phyloP scores from a whole-genome alignment of 805 yeast genomes.

The Suhomyces faveliae region DNA sequence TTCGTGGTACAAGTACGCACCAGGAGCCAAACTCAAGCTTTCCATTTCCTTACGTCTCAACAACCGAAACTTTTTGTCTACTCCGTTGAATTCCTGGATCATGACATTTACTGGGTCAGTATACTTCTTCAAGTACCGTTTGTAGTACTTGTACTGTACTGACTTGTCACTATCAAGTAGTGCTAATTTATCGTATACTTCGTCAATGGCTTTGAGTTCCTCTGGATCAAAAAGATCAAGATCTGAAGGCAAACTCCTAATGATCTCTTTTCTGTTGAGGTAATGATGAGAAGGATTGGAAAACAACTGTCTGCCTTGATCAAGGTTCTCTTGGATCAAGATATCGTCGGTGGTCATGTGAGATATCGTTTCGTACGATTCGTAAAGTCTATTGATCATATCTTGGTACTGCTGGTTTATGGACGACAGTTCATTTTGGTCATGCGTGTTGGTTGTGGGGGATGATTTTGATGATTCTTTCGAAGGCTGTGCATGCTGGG shows the following conservation, averaged over 20 bases:
- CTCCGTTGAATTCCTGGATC: constrained; percentile 35
- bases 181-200: constrained; percentile 29
- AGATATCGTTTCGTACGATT: constrained; percentile 28
- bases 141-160: constrained; percentile 37
- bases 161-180: constrained; percentile 37
- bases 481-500: background rate
- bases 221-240: constrained; percentile 33
- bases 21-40: constrained; percentile 26
- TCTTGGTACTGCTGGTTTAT: constrained; percentile 7
- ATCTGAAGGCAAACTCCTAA: constrained; percentile 35
- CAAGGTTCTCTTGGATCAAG: constrained; percentile 33
- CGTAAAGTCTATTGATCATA: constrained; percentile 15
- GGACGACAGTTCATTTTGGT: background rate
- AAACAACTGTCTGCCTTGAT: constrained; percentile 34
- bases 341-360: constrained; percentile 40
- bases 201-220: constrained; percentile 26
- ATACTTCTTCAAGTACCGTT: constrained; percentile 31
- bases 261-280: constrained; percentile 30
- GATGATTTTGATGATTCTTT: background rate
- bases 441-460: background rate
- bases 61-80: constrained; percentile 35
- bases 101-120: constrained; percentile 29
- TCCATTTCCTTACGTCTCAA: constrained; percentile 35
- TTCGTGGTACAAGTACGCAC: constrained; percentile 28
- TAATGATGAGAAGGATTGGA: constrained; percentile 35